A percentile compares a stretch with the other conserved stretches of the same genome.
phyloP scores from a whole-genome alignment of 108 stramenopile genomes.

The Skeletonema potamos region DNA sequence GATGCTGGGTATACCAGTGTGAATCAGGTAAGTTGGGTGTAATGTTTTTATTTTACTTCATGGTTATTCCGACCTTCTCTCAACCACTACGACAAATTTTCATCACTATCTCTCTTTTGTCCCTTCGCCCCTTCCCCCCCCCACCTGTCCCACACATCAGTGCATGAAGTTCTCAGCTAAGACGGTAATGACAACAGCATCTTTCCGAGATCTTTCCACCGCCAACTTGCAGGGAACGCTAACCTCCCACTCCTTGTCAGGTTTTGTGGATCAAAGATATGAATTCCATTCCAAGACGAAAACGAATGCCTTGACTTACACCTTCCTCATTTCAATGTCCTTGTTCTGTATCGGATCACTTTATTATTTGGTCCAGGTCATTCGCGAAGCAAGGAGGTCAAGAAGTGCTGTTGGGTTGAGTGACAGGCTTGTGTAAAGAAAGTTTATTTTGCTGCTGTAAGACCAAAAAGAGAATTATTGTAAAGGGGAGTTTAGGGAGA shows the following conservation, averaged over 20 bases:
- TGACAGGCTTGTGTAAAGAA: neutral
- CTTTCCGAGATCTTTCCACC: slow-evolving; percentile 53
- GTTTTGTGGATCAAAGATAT: slow-evolving; percentile 20
- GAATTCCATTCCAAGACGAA: neutral
- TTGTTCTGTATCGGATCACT: neutral
- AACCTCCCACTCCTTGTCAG: slow-evolving; percentile 40
- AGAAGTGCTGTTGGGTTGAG: neutral
- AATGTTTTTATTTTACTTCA: too few relatives aligned
- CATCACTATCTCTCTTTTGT: slow-evolving; percentile 2
- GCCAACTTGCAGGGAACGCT: slow-evolving; percentile 44
- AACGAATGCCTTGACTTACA: neutral
- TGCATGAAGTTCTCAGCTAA: slow-evolving; percentile 76
- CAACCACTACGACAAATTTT: too few relatives aligned
- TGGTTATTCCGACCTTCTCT: too few relatives aligned
- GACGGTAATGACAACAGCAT: slow-evolving; percentile 58
- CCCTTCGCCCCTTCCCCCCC: neutral
- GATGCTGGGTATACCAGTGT: slow-evolving; percentile 49
- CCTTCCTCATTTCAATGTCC: neutral
- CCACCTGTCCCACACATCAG: slow-evolving; percentile 3
- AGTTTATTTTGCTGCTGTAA: too few relatives aligned
- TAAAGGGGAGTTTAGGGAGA: too few relatives aligned
- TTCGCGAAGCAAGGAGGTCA: neutral
- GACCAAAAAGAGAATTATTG: too few relatives aligned
- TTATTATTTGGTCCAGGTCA: neutral
- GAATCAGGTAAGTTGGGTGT: slow-evolving; percentile 69